phyloP scores from a whole-genome alignment of 352 stramenopile species.

The Phytophthora constricta region DNA sequence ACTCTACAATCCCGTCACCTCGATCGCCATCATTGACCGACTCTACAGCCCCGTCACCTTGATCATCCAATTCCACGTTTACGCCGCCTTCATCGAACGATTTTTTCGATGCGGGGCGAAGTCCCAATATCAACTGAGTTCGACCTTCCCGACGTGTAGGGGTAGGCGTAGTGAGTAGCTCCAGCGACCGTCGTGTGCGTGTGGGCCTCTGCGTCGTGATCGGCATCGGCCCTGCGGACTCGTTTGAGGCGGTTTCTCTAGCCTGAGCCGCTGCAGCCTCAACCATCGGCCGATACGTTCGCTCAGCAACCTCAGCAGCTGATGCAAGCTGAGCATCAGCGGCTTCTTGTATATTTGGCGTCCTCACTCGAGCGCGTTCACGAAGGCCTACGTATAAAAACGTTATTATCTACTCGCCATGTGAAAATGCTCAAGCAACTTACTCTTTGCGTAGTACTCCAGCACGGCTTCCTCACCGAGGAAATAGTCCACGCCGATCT shows the following conservation, averaged over 20 bases:
- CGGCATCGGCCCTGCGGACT: not conserved
- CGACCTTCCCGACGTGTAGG: too few species aligned
- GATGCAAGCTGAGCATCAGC: not conserved
- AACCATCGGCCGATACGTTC: not conserved
- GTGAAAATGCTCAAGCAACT: not conserved
- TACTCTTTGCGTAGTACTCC: conserved; percentile 22
- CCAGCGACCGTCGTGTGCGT: not conserved
- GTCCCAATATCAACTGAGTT: not conserved
- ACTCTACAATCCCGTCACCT: not conserved
- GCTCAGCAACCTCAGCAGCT: not conserved
- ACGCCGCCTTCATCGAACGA: not conserved
- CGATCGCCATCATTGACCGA: not conserved
- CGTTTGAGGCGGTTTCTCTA: too few species aligned
- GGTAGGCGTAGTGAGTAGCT: not conserved
- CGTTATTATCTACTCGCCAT: too few species aligned
- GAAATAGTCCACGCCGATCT: not conserved
- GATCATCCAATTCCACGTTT: not conserved
- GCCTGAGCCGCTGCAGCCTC: not conserved
- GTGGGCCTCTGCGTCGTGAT: not conserved
- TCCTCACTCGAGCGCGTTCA: not conserved
- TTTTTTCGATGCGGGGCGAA: not conserved
- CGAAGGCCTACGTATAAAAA: not conserved
- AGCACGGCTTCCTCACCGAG: conserved; percentile 3
- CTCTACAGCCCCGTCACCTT: not conserved
- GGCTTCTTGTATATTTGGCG: not conserved